phyloP scores from a whole-genome alignment of 2,329 filamentous ascomycete genomes.

The Fusarium decemcellulare region DNA sequence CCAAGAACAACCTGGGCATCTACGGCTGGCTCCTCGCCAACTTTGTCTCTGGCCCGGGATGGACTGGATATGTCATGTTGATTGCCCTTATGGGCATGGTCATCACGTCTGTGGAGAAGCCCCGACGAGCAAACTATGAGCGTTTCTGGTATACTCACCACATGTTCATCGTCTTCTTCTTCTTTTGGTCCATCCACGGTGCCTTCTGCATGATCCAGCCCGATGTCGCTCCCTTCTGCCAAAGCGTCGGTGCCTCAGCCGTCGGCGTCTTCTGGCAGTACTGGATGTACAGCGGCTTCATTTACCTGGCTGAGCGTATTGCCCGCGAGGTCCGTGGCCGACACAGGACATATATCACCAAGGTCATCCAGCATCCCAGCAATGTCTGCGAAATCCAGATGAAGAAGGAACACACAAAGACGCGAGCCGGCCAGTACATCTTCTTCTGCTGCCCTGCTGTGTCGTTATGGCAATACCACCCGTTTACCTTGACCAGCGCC shows the following conservation, averaged over 20 bases:
- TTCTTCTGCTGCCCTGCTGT: slow-evolving; percentile 90
- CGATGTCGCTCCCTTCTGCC: slow-evolving; percentile 84
- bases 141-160: slow-evolving; percentile 94
- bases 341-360: slow-evolving; percentile 89
- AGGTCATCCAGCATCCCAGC: slow-evolving; percentile 90
- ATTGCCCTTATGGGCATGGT: slow-evolving; percentile 84
- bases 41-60: slow-evolving; percentile 84
- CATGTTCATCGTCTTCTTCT: slow-evolving; percentile 89
- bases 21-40: slow-evolving; percentile 85
- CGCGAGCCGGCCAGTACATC: slow-evolving; percentile 87
- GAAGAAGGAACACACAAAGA: slow-evolving; percentile 90
- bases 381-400: slow-evolving; percentile 94
- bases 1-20: slow-evolving; percentile 82
- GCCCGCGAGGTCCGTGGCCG: slow-evolving; percentile 84
- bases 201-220: slow-evolving; percentile 93
- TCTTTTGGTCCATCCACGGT: slow-evolving; percentile 92
- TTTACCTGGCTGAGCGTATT: slow-evolving; percentile 84
- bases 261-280: slow-evolving; percentile 91
- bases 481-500: slow-evolving; percentile 88
- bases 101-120: slow-evolving; percentile 82
- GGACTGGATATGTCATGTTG: slow-evolving; percentile 90
- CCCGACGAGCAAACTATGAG: slow-evolving; percentile 85
- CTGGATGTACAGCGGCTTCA: slow-evolving; percentile 87
- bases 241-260: slow-evolving; percentile 74
- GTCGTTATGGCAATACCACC: slow-evolving; percentile 90